Conservation (phyloP, 345 rosid genomes). For the Anastatica hierochuntica region DNA sequence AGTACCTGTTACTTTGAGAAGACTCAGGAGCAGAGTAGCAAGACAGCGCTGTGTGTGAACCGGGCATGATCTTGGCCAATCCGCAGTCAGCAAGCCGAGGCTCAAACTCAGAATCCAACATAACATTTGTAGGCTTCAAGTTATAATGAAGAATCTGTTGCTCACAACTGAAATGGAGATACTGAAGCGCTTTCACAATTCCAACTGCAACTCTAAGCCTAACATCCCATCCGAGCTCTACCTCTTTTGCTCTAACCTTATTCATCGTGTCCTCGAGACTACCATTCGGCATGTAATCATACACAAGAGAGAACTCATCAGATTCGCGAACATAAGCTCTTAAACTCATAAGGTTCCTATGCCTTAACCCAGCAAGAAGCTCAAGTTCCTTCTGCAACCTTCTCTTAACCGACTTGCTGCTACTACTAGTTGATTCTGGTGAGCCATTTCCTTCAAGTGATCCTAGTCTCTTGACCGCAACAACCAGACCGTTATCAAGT, state of each 20-base stretch:
- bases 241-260: slow-evolving; percentile 50
- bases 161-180: slow-evolving; percentile 59
- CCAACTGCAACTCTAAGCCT: slow-evolving; percentile 87
- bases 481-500: slow-evolving; percentile 65
- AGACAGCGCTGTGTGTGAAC: slow-evolving; percentile 35
- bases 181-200: slow-evolving; percentile 74
- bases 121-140: slow-evolving; percentile 79
- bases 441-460: slow-evolving; percentile 47
- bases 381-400: slow-evolving; percentile 73
- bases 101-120: slow-evolving; percentile 89
- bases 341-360: slow-evolving; percentile 79
- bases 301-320: slow-evolving; percentile 62
- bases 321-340: slow-evolving; percentile 78
- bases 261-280: slow-evolving; percentile 79
- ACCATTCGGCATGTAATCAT: slow-evolving; percentile 78
- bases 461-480: slow-evolving; percentile 68
- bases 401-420: slow-evolving; percentile 59
- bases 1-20: slow-evolving; percentile 66
- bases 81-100: slow-evolving; percentile 80
- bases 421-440: slow-evolving; percentile 31
- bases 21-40: slow-evolving; percentile 76
- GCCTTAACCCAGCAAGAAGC: slow-evolving; percentile 65
- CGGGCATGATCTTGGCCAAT: slow-evolving; percentile 55
- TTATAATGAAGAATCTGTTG: slow-evolving; percentile 73
- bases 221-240: slow-evolving; percentile 74